Conservation (phyloP, 176 grass and related monocot genomes). For the Thinopyrum elongatum region DNA sequence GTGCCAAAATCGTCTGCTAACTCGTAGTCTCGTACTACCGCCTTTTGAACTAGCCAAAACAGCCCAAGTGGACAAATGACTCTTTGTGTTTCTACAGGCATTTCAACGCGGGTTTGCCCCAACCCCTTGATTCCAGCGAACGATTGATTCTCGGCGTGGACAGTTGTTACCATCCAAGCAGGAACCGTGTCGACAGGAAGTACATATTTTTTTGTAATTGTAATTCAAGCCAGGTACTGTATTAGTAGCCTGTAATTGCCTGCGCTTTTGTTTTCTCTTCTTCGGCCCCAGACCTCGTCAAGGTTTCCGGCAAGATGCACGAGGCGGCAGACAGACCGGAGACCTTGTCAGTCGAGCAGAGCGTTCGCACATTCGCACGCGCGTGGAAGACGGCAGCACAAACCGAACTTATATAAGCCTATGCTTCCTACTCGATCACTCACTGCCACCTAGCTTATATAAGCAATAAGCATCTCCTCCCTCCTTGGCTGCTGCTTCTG, state of each 20-base stretch:
- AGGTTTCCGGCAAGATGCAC: neutral
- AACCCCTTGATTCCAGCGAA: too few species aligned
- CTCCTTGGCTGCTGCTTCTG: neutral
- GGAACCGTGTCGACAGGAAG: neutral
- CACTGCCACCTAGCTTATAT: neutral
- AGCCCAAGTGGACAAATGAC: neutral
- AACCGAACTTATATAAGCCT: neutral
- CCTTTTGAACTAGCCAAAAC: neutral
- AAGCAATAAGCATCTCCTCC: neutral
- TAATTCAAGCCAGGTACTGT: neutral
- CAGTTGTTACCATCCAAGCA: neutral
- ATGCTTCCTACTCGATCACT: neutral
- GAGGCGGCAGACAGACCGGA: neutral
- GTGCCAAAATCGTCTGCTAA: too few species aligned
- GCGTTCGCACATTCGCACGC: neutral
- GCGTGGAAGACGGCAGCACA: neutral
- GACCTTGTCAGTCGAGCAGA: neutral
- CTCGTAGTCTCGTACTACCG: too few species aligned
- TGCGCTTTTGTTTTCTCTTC: neutral
- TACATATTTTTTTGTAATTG: neutral
- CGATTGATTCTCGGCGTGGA: too few species aligned
- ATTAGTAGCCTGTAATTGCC: neutral
- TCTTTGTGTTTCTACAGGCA: too few species aligned
- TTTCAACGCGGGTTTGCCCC: too few species aligned
- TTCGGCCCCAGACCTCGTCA: neutral